Conservation (phyloP, 805 yeast species). For the Torulaspora franciscae region DNA sequence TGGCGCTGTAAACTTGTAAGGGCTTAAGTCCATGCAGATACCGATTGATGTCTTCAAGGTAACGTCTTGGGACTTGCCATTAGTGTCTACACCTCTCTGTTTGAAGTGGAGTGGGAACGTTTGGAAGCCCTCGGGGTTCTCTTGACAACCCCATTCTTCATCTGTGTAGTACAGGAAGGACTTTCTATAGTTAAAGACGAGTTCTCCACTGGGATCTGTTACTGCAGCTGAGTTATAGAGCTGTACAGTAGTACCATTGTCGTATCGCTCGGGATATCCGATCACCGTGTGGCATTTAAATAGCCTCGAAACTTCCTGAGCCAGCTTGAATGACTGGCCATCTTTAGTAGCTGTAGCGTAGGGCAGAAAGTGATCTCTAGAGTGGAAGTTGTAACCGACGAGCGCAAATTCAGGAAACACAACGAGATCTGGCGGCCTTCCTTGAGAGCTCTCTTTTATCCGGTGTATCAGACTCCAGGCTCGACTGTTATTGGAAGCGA, state of each 20-base stretch:
- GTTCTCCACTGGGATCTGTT: slow-evolving; percentile 51
- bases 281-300: slow-evolving; percentile 62
- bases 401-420: slow-evolving; percentile 80
- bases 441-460: slow-evolving; percentile 12
- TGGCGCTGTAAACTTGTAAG: slow-evolving; percentile 77
- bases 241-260: slow-evolving; percentile 7
- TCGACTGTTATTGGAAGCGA: slow-evolving; percentile 48
- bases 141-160: slow-evolving; percentile 71
- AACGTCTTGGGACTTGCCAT: slow-evolving; percentile 22
- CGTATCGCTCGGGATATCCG: slow-evolving; percentile 69
- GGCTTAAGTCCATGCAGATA: slow-evolving; percentile 92
- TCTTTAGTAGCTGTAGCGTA: slow-evolving; percentile 43
- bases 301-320: slow-evolving; percentile 45
- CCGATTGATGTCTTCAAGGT: slow-evolving; percentile 57
- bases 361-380: slow-evolving; percentile 47
- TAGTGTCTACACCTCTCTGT: slow-evolving; percentile 12
- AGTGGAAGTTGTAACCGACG: slow-evolving; percentile 72
- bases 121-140: slow-evolving; percentile 58
- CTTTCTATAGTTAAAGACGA: slow-evolving; percentile 67
- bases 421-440: slow-evolving; percentile 52
- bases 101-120: slow-evolving; percentile 42
- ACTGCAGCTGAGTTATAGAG: slow-evolving; percentile 72
- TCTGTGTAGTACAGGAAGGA: slow-evolving; percentile 75
- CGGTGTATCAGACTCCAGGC: slow-evolving; percentile 42
- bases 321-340: slow-evolving; percentile 54